A percentile compares a stretch with the other conserved stretches of the same genome.
Conservation (phyloP, 2,329 filamentous ascomycete genomes). For the Microdochium nivale region DNA sequence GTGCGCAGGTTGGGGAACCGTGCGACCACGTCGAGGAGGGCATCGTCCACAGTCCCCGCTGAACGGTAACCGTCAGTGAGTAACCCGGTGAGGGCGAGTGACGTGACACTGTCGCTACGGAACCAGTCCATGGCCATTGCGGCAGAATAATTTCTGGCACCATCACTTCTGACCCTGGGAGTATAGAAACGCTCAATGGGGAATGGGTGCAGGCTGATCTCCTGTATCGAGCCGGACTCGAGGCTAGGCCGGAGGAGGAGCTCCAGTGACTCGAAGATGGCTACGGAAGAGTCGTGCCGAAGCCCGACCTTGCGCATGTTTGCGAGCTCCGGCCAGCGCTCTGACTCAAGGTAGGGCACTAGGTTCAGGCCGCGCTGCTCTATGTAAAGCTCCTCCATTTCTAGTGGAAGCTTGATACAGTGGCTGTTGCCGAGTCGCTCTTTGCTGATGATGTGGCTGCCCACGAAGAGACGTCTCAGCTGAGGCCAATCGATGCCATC, state of each 20-base stretch:
- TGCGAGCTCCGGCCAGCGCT: slow-evolving; percentile 1
- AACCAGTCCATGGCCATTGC: slow-evolving; percentile 13
- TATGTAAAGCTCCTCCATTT: slow-evolving; percentile 8
- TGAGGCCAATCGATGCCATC: slow-evolving; percentile 2
- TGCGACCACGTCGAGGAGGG: slow-evolving; percentile 6
- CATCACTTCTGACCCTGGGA: not conserved
- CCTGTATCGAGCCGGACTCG: not conserved
- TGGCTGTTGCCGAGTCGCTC: not conserved
- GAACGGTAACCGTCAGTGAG: slow-evolving; percentile 36
- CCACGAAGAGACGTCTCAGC: slow-evolving; percentile 8
- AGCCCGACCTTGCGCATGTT: slow-evolving; percentile 9
- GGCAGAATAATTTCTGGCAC: slow-evolving; percentile 10
- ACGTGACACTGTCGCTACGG: slow-evolving; percentile 11
- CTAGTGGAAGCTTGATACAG: not conserved
- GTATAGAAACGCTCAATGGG: not conserved
- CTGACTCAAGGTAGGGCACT: not conserved
- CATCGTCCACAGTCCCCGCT: slow-evolving; percentile 6
- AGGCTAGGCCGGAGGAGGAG: not conserved
- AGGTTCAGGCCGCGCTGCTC: slow-evolving; percentile 1
- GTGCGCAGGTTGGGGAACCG: slow-evolving; percentile 16
- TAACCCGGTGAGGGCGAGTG: slow-evolving; percentile 34
- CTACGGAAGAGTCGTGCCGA: not conserved
- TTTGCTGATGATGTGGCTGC: not conserved
- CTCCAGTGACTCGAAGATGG: not conserved
- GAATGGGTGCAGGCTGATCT: not conserved